Evolutionary conservation across 2,329 filamentous ascomycete genomes (phyloP), one percentile per base, ranked within the genome.

Genomic region (Venturia asperata): DNA sequence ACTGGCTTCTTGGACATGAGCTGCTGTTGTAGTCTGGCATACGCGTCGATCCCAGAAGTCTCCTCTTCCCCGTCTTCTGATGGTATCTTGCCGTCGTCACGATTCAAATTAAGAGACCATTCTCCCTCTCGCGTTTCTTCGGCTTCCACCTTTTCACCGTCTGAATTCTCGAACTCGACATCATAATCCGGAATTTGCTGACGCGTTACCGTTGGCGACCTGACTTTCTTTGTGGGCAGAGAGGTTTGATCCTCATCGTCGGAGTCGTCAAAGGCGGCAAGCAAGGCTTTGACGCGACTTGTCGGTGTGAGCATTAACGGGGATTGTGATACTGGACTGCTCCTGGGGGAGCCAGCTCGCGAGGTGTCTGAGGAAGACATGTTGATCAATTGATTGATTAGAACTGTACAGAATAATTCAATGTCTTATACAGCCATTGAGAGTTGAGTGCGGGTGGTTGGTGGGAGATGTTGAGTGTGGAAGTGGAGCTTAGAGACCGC

Each of bases 231-330:
- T 21, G 13, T 15, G 24, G 60, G 39, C 15, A 42, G 60, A 2
- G 60, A 42, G 15, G 34, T 41, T 42, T 61, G 34, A 5, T 41
- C 60, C 17, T 61, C 60, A 41, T 61, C 60, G 10, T 42, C 37
- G n/a, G 37, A 42, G n/a, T 76, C 75, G 24, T 74, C 73, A 67
- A 82, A 81, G 62, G 77, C 74, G 39, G 80, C 79, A 61, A 83
- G 74, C 70, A 82, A 75, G 9, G 79, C 80, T 67, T 77, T 78
- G 61, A 82, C 77, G 69, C 82, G 83, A 65, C 74, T 75, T 62
- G 77, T 74, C 5, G 79, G 79, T 0, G 78, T 78, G 61, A 79
- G 71, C 42, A 67, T 63, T 4, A 66, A 45, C 11, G 68, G 64
- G 9, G 66, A 67, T 43, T 63, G 42, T 21, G 62, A 34, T 27